Conservation (phyloP, 768 basidiomycete species). For the Candolleomyces efflorescens region DNA sequence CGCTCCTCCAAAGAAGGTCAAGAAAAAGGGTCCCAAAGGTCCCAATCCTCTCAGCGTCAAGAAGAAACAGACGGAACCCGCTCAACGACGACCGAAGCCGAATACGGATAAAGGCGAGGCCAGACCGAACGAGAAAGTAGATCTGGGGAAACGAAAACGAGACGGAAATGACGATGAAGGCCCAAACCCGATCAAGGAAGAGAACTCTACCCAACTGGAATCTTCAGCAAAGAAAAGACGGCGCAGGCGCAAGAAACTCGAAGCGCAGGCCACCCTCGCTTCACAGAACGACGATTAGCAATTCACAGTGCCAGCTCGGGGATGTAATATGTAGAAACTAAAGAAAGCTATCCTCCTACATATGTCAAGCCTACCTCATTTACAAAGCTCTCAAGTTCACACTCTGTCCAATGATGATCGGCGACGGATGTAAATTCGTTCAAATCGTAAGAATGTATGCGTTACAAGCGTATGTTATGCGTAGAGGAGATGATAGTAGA, state of each 20-base stretch:
- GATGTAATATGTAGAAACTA: too few species aligned
- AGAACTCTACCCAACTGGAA: neutral
- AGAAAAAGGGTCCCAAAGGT: constrained; percentile 66
- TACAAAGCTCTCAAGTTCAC: too few species aligned
- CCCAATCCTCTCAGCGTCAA: constrained; percentile 93
- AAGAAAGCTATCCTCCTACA: too few species aligned
- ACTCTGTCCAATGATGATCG: too few species aligned
- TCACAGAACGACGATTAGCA: too few species aligned
- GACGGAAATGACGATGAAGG: constrained; percentile 12
- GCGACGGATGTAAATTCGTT: too few species aligned
- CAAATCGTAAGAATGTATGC: too few species aligned
- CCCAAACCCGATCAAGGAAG: neutral
- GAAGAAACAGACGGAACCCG: constrained; percentile 58
- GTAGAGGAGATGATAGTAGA: too few species aligned
- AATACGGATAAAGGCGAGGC: constrained; percentile 30
- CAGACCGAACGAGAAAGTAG: constrained; percentile 11
- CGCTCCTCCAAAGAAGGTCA: constrained; percentile 43
- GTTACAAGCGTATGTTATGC: too few species aligned
- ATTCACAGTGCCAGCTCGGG: too few species aligned
- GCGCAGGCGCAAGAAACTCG: constrained; percentile 14
- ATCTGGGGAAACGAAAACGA: constrained; percentile 24
- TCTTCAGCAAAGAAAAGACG: constrained; percentile 19
- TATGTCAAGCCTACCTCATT: too few species aligned
- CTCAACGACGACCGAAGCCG: constrained; percentile 33
- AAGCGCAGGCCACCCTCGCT: neutral